These are phyloP conservation scores for Eryngium alpinum DNA, from an alignment of 140 eudicot species.

Conservation along the genomic window DNA sequence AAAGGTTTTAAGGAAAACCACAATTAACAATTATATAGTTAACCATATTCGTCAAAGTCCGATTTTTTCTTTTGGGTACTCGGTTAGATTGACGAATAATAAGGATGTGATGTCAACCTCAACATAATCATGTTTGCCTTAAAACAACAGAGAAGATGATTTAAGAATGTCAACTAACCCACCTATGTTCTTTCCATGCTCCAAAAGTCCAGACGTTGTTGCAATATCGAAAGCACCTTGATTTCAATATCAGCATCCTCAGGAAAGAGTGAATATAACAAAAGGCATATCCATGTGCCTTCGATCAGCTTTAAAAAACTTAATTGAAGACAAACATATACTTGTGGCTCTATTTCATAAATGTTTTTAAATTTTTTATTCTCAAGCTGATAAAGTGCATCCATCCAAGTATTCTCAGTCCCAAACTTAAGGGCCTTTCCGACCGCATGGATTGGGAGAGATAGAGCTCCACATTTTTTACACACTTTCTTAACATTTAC, in stretches of 20 bases:
- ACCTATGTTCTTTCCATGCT: neutral
- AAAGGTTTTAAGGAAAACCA: no score
- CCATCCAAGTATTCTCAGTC: neutral
- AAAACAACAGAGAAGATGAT: conserved; percentile 6
- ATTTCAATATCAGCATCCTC: conserved; percentile 11
- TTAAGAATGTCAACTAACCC: neutral
- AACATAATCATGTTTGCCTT: neutral
- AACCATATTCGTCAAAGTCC: no score
- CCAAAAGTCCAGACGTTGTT: neutral
- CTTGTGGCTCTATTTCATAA: neutral
- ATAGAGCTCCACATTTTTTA: conserved; percentile 10
- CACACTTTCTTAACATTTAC: conserved; percentile 1
- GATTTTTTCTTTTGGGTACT: no score
- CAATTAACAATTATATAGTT: no score
- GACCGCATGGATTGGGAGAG: conserved; percentile 12
- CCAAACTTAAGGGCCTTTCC: neutral
- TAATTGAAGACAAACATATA: neutral
- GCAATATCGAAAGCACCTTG: neutral
- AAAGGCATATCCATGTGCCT: conserved; percentile 5
- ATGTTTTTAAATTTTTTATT: neutral
- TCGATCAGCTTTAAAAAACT: conserved; percentile 4
- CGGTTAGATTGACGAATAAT: no score
- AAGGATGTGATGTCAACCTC: no score
- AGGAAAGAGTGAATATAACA: conserved; percentile 16
- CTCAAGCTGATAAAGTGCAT: neutral